These are phyloP conservation scores for Calonectria ilicicola DNA, from an alignment of 2,329 filamentous ascomycete species.

Conservation along the genomic window DNA sequence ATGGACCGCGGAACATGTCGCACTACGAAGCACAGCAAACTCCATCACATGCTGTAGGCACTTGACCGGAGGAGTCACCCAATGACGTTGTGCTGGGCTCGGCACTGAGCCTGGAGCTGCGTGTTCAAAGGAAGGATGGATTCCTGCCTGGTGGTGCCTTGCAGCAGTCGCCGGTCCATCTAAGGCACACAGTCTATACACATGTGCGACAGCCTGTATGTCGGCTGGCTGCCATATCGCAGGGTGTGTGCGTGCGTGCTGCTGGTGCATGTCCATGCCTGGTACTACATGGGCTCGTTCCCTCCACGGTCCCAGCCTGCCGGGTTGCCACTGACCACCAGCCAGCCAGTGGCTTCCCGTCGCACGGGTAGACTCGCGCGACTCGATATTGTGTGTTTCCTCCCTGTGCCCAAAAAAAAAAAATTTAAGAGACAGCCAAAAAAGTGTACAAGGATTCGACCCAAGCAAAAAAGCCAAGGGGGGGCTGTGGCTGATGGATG, in stretches of 20 bases:
- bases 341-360: not conserved
- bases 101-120: not conserved
- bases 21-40: not conserved
- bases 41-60: slow-evolving; percentile 12
- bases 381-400: not conserved
- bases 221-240: not conserved
- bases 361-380: not conserved
- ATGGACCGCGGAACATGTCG: not conserved
- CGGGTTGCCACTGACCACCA: not conserved
- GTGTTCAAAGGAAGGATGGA: not conserved
- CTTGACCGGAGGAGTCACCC: slow-evolving; percentile 16
- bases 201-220: not conserved
- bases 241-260: not conserved
- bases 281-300: not conserved
- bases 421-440: not conserved
- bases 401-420: not conserved
- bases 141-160: not conserved
- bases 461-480: not conserved
- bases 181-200: not conserved
- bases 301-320: not conserved
- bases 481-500: slow-evolving; percentile 14
- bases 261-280: not conserved
- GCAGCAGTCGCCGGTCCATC: not conserved
- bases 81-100: slow-evolving; percentile 17
- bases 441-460: not conserved